Evolutionary conservation across 2,329 filamentous ascomycete species (phyloP).

Genomic region (Fusarium beomiforme): DNA sequence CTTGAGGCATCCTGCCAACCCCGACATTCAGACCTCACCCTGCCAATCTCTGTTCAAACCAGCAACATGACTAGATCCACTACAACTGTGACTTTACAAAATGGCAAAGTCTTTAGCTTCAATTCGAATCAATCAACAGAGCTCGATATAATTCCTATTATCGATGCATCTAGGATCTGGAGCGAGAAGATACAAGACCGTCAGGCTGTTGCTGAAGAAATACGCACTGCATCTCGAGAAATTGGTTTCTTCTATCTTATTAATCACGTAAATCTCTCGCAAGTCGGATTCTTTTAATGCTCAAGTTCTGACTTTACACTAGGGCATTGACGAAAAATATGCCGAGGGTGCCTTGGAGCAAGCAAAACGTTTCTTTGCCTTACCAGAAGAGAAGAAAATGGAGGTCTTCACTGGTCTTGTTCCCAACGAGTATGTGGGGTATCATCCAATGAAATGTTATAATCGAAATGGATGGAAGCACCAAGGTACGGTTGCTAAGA

Average conservation of each 20-base stretch:
- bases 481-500: conserved; percentile 10
- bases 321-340: conserved; percentile 43
- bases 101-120: background rate
- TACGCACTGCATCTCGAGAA: background rate
- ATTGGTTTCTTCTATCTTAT: background rate
- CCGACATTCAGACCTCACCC: too few relatives aligned
- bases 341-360: conserved; percentile 48
- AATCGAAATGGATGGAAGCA: conserved; percentile 53
- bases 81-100: background rate
- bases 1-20: too few relatives aligned
- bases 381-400: conserved; percentile 57
- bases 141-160: background rate
- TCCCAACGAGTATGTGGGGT: conserved; percentile 48
- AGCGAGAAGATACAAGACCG: background rate
- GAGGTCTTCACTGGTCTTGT: conserved; percentile 55
- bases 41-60: too few relatives aligned
- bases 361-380: conserved; percentile 54
- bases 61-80: too few relatives aligned
- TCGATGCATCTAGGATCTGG: background rate
- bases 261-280: background rate
- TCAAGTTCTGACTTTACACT: background rate
- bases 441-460: conserved; percentile 51
- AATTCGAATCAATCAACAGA: background rate
- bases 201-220: background rate
- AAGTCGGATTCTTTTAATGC: too few relatives aligned